Evolutionary conservation across 495 filamentous ascomycete species (phyloP), one percentile per base, ranked within the genome.

Genomic region (Recurvomyces mirabilis): DNA sequence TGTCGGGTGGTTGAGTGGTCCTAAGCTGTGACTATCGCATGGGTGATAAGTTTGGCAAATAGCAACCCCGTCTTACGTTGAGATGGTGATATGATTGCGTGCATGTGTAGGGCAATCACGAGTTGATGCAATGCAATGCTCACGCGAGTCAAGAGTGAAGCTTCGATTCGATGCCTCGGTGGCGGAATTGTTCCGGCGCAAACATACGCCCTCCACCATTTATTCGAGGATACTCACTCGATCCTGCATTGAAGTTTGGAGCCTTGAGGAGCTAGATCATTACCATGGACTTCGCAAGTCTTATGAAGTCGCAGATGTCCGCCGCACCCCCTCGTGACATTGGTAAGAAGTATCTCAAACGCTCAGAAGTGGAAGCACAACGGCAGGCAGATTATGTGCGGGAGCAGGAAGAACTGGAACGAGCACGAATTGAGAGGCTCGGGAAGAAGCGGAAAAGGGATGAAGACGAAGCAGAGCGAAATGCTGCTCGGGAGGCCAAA

Each of bases 261-360:
- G n/a, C n/a, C n/a, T n/a, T n/a, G n/a, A 4, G 11, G 25, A 37
- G 14, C 18, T 11, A 6, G 38, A 41, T 43, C 41, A 33, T 46
- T 58, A 67, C 20, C 57, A 98, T 98, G 91, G 87, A 98, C 63
- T 95, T 98, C 71, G 86, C 84, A 36, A 72, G 84, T 9, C 69
- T 98, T 30, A 89, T 98, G 83, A 76, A 82, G 54, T 77, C 81
- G 46, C 83, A 93, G 62, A 93, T 95, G 61, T 73, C 82, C 54
- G 86, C 93, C 60, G 76, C 50, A 83, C 82, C 62, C 59, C 36
- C 68, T 47, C 14, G 46, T 34, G 19, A 49, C 10, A 31, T 56
- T 11, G 55, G 65, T 17, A 85, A 83, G 53, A 94, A 91, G 66
- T 96, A 87, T 64, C 65, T 87, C 56, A 87, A 84, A 52, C 84